Base-by-base conservation (phyloP, 2,329 filamentous ascomycete species). In the Trichoderma cornu-damae region DNA sequence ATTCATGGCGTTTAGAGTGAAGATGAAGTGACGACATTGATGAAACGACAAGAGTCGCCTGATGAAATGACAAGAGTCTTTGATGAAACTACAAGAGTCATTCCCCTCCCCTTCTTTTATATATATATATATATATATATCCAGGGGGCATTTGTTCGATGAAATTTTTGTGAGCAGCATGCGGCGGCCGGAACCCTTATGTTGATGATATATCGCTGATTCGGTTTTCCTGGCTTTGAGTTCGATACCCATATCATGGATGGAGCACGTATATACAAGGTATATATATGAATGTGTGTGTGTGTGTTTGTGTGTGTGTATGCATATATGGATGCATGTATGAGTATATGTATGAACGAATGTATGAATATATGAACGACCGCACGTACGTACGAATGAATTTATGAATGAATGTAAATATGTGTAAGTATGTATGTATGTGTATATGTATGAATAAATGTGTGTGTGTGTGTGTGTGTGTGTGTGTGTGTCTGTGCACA, bases 1-100 rank as follows among this genome's bases (percentile, higher is more conserved):
- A 62, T 88, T 85, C 65, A 74, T 79, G 69, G 75, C 68, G 26
- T 74, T 75, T 59, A 70, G 75, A 59, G 70, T 74, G 37, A 75
- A 70, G 73, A 76, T 77, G 73, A 73, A 70, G 61, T 72, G 44
- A 47, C 42, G 43, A 40, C 24, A 14, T 38, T 18, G 32, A 42
- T n/a, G 44, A 32, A 16, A 38, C 26, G 32, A 30, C 22, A n/a
- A 28, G n/a, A n/a, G n/a, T n/a, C n/a, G n/a, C n/a, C n/a, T n/a
- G 73, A 76, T 77, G 73, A 73, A 70, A 61, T 72, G 44, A 47
- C 42, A 34, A 40, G n/a, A n/a, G n/a, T n/a, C 24, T 8, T 38
- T 18, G 32, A 42, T n/a, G 44, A 32, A 16, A 38, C 26, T 22
- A 30, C 22, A n/a, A n/a, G n/a, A n/a, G n/a, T n/a, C 7, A 35